Conservation (phyloP, 2,329 filamentous ascomycete genomes). For the Biscogniauxia mediterranea region DNA sequence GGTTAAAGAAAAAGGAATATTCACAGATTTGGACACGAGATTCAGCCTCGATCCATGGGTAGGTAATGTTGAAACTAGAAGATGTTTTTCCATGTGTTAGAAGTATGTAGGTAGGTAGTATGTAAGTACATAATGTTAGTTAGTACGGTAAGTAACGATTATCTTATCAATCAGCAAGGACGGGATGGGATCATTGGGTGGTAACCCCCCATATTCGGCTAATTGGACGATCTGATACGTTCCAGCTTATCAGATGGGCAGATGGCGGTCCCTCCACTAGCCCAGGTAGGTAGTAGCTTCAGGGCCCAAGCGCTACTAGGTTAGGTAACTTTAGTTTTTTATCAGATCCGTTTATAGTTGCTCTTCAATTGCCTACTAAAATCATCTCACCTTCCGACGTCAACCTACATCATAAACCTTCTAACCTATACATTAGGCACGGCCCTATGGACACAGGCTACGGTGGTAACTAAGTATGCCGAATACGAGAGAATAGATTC, state of each 20-base stretch:
- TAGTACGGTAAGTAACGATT: slow-evolving; percentile 9
- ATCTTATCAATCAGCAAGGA: slow-evolving; percentile 26
- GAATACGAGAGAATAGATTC: no score
- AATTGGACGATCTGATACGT: background rate
- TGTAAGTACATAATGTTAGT: background rate
- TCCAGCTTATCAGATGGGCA: background rate
- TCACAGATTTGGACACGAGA: background rate
- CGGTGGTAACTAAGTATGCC: no score
- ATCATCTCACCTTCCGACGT: background rate
- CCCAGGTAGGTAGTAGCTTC: no score
- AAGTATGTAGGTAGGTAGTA: background rate
- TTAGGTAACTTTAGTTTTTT: background rate
- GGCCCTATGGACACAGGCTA: no score
- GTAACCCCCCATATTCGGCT: background rate
- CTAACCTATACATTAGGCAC: no score
- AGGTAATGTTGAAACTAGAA: background rate
- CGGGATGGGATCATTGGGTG: background rate
- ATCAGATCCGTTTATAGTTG: background rate
- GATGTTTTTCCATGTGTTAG: no score
- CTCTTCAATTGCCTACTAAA: no score
- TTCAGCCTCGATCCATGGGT: background rate
- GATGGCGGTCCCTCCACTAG: no score
- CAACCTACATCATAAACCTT: no score
- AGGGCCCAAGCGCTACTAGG: background rate
- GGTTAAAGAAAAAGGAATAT: background rate